Evolutionary conservation across 805 yeast genomes (phyloP), one percentile per base, ranked within the genome.

Genomic region (Suhomyces canberraensis): DNA sequence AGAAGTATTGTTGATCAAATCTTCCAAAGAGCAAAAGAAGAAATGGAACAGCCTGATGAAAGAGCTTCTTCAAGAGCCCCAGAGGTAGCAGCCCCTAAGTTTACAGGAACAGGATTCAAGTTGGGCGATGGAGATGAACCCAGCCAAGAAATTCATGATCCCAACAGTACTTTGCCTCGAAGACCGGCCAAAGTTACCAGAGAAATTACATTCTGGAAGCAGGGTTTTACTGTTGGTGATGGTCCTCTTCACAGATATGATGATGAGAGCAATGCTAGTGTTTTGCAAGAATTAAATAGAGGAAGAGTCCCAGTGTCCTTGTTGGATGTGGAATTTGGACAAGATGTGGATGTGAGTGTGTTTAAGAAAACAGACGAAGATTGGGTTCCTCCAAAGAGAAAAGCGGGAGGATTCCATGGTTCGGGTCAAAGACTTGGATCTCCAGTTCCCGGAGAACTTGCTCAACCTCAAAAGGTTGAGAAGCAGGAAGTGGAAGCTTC

Each of bases 181-280:
- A 49, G 48, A 31, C 69, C 69, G 4, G 39, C 45, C 26, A 80
- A 78, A 40, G 96, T 83, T 4, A 72, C 75, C 13, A 75, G 98
- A 53, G 84, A 84, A 29, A 83, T 93, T 44, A 87, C 95, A 0
- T 91, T 93, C 58, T 93, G 98, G 98, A 83, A 80, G 48, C 91
- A 93, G 52, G 98, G 98, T 1, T 93, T 93, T 63, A 87, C 88
- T 44, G 89, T 93, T 17, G 98, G 93, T 21, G 96, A 90, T 33
- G 98, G 98, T 2, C 77, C 78, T 16, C 71, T 93, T 38, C 82
- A 76, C 58, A 71, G 93, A 40, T 93, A 89, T 58, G 96, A 91
- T 52, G 98, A 93, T 58, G 96, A 96, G 4, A 79, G 75, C n/a
- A 93, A 91, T 57, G 81, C 81, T 32, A 75, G 73, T 29, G 84